Conservation (phyloP, 2,329 filamentous ascomycete genomes). For the Colletotrichum falcatum region DNA sequence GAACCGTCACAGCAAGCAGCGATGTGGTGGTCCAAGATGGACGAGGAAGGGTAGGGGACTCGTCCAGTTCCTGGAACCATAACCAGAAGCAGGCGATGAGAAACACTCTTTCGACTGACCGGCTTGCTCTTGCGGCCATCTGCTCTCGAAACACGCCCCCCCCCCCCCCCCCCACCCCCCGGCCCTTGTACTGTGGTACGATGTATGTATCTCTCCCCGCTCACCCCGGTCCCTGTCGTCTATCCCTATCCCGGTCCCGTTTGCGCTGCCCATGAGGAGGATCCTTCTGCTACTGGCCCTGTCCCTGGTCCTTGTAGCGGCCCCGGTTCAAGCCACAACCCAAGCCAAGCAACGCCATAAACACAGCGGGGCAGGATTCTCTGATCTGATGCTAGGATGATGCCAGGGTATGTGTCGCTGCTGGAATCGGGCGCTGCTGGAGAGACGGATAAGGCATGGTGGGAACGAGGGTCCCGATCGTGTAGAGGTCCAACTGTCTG, state of each 20-base stretch:
- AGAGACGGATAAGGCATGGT: slow-evolving; percentile 35
- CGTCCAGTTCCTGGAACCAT: slow-evolving; percentile 3
- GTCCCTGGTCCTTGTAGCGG: slow-evolving; percentile 27
- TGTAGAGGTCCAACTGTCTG: slow-evolving; percentile 5
- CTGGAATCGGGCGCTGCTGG: slow-evolving; percentile 36
- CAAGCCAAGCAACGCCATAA: slow-evolving; percentile 37
- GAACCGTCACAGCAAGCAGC: neutral
- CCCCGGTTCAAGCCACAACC: slow-evolving; percentile 29
- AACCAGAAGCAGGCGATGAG: slow-evolving; percentile 11
- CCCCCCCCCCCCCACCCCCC: too few species aligned
- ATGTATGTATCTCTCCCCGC: neutral
- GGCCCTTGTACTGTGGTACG: neutral
- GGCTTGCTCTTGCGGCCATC: slow-evolving; percentile 25
- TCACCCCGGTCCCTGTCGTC: slow-evolving; percentile 5
- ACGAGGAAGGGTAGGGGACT: neutral
- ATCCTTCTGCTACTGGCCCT: slow-evolving; percentile 14
- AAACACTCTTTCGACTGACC: slow-evolving; percentile 25
- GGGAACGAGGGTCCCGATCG: slow-evolving; percentile 24
- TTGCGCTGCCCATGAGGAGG: slow-evolving; percentile 1
- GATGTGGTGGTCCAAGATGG: neutral
- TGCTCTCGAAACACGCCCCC: slow-evolving; percentile 28
- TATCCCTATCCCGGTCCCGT: slow-evolving; percentile 23
- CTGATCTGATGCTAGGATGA: slow-evolving; percentile 42
- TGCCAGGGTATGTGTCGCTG: slow-evolving; percentile 31
- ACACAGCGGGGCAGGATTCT: slow-evolving; percentile 30